Percentiles rank a stretch among this genome's conserved stretches.
phyloP scores from a whole-genome alignment of 306 rosid genomes.

The Trifolium pratense region DNA sequence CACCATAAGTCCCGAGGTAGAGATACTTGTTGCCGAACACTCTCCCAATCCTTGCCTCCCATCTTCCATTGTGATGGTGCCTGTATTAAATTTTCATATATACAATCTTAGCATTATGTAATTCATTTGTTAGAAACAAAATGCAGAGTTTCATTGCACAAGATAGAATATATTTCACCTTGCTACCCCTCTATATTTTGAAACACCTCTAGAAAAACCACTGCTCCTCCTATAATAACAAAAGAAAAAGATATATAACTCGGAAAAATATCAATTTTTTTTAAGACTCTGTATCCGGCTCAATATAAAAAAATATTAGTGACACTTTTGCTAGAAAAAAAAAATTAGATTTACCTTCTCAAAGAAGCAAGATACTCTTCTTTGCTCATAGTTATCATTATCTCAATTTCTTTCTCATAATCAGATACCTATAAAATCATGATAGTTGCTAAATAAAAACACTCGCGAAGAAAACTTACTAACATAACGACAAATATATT shows the following conservation, averaged over 20 bases:
- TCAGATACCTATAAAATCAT: slow-evolving; percentile 57
- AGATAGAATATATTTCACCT: slow-evolving; percentile 52
- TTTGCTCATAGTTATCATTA: slow-evolving; percentile 76
- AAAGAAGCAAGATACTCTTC: slow-evolving; percentile 91
- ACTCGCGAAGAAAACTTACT: background rate
- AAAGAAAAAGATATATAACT: background rate
- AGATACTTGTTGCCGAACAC: slow-evolving; percentile 96
- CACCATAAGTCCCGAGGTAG: slow-evolving; percentile 90
- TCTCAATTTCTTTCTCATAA: slow-evolving; percentile 76
- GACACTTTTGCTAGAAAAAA: background rate
- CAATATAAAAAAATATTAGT: background rate
- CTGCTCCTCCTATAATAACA: slow-evolving; percentile 68
- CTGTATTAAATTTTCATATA: slow-evolving; percentile 46
- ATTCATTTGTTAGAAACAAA: slow-evolving; percentile 3
- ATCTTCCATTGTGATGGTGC: slow-evolving; percentile 95
- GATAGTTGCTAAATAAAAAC: slow-evolving; percentile 18
- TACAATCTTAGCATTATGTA: slow-evolving; percentile 23
- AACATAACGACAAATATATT: background rate
- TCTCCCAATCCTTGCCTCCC: slow-evolving; percentile 97
- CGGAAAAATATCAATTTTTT: background rate
- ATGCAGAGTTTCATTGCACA: too few relatives aligned
- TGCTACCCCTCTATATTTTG: slow-evolving; percentile 94
- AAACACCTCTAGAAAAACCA: slow-evolving; percentile 99
- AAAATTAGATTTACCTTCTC: slow-evolving; percentile 65
- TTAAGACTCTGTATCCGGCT: too few relatives aligned